Evolutionary conservation across 495 filamentous ascomycete genomes (phyloP).

Genomic region (Penicillium turbatum): DNA sequence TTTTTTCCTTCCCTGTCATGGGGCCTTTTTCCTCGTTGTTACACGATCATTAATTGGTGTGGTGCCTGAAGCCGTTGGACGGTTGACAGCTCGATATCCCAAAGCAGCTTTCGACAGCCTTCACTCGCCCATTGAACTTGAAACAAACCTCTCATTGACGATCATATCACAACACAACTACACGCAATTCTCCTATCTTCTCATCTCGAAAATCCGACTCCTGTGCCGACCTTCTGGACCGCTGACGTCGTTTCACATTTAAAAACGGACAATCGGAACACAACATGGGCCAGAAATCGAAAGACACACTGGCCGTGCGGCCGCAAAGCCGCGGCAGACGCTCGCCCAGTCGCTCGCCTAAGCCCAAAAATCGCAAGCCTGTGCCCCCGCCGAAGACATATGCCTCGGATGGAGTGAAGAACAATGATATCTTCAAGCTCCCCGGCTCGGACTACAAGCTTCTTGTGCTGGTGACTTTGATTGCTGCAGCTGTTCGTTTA

Average conservation of each 20-base stretch:
- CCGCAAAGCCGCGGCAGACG: slow-evolving; percentile 34
- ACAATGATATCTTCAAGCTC: slow-evolving; percentile 55
- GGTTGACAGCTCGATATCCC: slow-evolving; percentile 20
- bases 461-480: slow-evolving; percentile 63
- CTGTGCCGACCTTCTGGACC: slow-evolving; percentile 6
- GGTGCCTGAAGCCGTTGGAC: slow-evolving; percentile 20
- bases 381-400: slow-evolving; percentile 29
- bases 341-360: slow-evolving; percentile 42
- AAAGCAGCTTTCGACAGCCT: slow-evolving; percentile 12
- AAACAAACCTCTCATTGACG: background rate
- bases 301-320: slow-evolving; percentile 37
- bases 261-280: slow-evolving; percentile 5
- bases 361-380: slow-evolving; percentile 39
- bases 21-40: slow-evolving; percentile 28
- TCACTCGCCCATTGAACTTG: slow-evolving; percentile 4
- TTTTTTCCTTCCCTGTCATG: slow-evolving; percentile 35
- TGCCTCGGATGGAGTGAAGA: slow-evolving; percentile 49
- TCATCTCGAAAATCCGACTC: background rate
- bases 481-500: slow-evolving; percentile 76
- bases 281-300: slow-evolving; percentile 37
- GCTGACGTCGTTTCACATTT: slow-evolving; percentile 11
- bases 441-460: slow-evolving; percentile 77
- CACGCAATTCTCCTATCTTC: background rate
- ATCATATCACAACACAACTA: background rate
- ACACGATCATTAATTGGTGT: slow-evolving; percentile 41